Conservation (phyloP, 2,329 filamentous ascomycete species). For the Aspergillus aculeatus region DNA sequence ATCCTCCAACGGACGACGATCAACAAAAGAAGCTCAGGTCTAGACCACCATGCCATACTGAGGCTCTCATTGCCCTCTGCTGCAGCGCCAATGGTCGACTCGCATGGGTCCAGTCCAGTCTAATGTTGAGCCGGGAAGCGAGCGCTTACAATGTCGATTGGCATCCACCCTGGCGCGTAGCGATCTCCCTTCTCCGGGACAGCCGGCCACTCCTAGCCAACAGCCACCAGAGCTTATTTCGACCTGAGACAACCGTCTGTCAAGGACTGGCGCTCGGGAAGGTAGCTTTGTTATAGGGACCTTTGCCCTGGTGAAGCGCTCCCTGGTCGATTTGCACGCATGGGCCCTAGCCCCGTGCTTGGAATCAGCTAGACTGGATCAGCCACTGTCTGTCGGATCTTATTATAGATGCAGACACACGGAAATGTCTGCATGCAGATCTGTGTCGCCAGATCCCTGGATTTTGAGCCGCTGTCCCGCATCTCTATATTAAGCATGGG, state of each 20-base stretch:
- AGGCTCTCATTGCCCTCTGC: background rate
- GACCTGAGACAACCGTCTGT: constrained; percentile 18
- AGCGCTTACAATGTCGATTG: constrained; percentile 1
- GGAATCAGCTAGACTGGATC: background rate
- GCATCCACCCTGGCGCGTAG: constrained; percentile 31
- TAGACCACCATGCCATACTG: background rate
- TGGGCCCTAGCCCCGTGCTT: background rate
- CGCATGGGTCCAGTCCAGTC: background rate
- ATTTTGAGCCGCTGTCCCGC: background rate
- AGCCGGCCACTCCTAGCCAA: constrained; percentile 26
- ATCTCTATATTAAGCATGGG: background rate
- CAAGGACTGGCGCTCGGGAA: background rate
- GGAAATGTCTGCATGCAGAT: background rate
- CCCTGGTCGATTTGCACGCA: background rate
- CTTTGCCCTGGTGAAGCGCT: background rate
- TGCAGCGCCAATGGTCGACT: background rate
- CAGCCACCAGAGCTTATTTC: constrained; percentile 22
- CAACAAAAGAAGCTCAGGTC: background rate
- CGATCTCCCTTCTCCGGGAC: constrained; percentile 11
- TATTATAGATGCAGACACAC: background rate
- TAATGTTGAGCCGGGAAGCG: background rate
- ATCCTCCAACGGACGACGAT: background rate
- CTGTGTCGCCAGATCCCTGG: background rate
- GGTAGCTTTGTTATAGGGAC: background rate
- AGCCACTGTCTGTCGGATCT: background rate